Evolutionary conservation across 2,329 filamentous ascomycete species (phyloP).

Genomic region (Aschersonia sp.): DNA sequence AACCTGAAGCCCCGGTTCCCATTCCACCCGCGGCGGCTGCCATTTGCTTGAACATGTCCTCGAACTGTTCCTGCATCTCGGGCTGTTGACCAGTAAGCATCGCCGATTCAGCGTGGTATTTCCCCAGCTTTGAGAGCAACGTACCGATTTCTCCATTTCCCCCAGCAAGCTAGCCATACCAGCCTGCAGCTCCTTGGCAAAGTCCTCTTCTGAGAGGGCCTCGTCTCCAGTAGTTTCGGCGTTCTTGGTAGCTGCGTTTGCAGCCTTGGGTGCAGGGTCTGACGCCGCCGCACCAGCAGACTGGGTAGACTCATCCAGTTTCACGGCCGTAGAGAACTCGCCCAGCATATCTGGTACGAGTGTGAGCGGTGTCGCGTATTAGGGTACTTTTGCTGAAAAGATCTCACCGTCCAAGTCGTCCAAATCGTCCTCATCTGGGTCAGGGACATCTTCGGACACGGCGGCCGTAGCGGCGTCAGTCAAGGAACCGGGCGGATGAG

Average conservation of each 20-base stretch:
- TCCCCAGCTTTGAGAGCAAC: conserved; percentile 6
- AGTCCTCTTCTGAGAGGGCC: conserved; percentile 55
- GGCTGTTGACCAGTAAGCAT: conserved; percentile 22
- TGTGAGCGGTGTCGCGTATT: neutral
- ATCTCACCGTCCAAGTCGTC: conserved; percentile 75
- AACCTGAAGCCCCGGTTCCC: conserved; percentile 2
- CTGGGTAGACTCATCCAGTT: conserved; percentile 22
- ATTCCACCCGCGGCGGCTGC: conserved; percentile 28
- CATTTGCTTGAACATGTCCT: conserved; percentile 62
- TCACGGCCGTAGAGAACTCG: conserved; percentile 58
- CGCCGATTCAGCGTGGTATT: neutral
- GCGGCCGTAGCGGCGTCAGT: neutral
- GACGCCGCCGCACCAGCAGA: conserved; percentile 6
- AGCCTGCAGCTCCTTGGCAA: conserved; percentile 73
- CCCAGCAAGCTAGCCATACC: conserved; percentile 78
- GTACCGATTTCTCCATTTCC: conserved; percentile 48
- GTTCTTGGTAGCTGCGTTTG: conserved; percentile 8
- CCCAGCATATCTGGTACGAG: conserved; percentile 66
- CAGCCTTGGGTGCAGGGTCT: conserved; percentile 10
- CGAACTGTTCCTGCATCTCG: conserved; percentile 67
- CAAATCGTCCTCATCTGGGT: conserved; percentile 87
- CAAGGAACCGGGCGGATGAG: conserved; percentile 1
- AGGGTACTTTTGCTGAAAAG: neutral
- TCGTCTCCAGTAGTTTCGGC: conserved; percentile 17
- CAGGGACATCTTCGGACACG: conserved; percentile 47